These are phyloP conservation scores for Phaeotremella skinneri DNA, from an alignment of 768 basidiomycete genomes.

Conservation along the genomic window DNA sequence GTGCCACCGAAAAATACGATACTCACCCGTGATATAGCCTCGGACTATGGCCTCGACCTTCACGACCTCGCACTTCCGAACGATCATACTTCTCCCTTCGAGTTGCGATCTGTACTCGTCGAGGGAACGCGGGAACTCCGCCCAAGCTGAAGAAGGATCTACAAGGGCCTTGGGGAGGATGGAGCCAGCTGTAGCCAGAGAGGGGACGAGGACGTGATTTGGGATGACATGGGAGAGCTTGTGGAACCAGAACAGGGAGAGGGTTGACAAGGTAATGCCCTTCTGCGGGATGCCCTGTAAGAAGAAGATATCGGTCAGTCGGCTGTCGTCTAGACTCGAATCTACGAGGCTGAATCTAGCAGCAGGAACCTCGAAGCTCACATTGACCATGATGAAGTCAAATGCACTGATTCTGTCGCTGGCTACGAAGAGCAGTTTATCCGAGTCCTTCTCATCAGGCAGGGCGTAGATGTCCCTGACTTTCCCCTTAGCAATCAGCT, in stretches of 20 bases:
- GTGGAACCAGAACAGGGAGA: slow-evolving; percentile 94
- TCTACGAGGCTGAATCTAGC: too few species aligned
- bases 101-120: slow-evolving; percentile 71
- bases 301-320: slow-evolving; percentile 12
- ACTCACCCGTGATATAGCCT: slow-evolving; percentile 89
- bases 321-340: background rate
- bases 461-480: slow-evolving; percentile 86
- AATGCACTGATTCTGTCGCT: slow-evolving; percentile 95
- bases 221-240: slow-evolving; percentile 75
- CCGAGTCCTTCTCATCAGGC: slow-evolving; percentile 61
- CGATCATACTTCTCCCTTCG: slow-evolving; percentile 84
- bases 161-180: slow-evolving; percentile 18
- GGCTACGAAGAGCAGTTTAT: slow-evolving; percentile 80
- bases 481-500: slow-evolving; percentile 82
- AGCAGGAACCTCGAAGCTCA: slow-evolving; percentile 50
- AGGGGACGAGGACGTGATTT: slow-evolving; percentile 80
- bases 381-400: slow-evolving; percentile 91
- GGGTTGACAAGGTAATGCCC: slow-evolving; percentile 79
- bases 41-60: slow-evolving; percentile 94
- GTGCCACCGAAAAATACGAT: background rate
- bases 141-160: slow-evolving; percentile 47
- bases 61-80: slow-evolving; percentile 79
- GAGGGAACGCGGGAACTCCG: slow-evolving; percentile 79
- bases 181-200: slow-evolving; percentile 52
- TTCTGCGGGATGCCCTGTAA: slow-evolving; percentile 88